Evolutionary conservation across 768 basidiomycete genomes (phyloP), one percentile per base, ranked within the genome.

Genomic region (Daedalea quercina): DNA sequence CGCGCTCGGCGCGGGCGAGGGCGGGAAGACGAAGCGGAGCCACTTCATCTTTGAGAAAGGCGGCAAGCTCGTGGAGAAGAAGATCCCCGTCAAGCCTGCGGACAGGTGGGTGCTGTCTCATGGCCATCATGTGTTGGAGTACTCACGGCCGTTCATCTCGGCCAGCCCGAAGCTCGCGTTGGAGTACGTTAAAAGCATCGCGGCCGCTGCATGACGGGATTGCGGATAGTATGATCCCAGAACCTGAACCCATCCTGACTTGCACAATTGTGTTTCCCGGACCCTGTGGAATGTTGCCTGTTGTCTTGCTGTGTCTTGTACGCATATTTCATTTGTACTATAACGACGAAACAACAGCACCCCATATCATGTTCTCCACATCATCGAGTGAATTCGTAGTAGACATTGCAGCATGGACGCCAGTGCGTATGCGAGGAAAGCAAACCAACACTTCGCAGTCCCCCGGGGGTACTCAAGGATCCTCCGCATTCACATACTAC

Each of bases 1-100:
- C 31, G 87, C 83, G 2, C 76, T 98, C 24, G 94, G 94, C 15
- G 90, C 90, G 13, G 84, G 78, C 0, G 80, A 80, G 33, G 84
- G 84, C 9, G 88, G 85, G 33, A 89, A 82, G 73, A 91, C 90
- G 49, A 90, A 90, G 71, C 82, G 94, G 13, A 93, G 90, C 58
- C 93, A 95, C 68, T 96, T 95, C 68, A 81, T 97, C 60, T 95
- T 97, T 60, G 89, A 82, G 59, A 88, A 90, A 67, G 93, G 91
- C 6, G 94, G 94, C 1, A 90, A 90, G 67, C 74, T 98, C 41
- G 69, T 95, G 3, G 86, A 94, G 15, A 90, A 83, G 72, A 84
- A 82, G 63, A 71, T 90, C 15, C 90, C 91, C 1, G 93, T 95
- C 46, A 88, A 92, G 63, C 90, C 94, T 1, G 84, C 66, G 0